Evolutionary conservation across 257 asterid species (phyloP).

Genomic region (Eustoma russellianum): DNA sequence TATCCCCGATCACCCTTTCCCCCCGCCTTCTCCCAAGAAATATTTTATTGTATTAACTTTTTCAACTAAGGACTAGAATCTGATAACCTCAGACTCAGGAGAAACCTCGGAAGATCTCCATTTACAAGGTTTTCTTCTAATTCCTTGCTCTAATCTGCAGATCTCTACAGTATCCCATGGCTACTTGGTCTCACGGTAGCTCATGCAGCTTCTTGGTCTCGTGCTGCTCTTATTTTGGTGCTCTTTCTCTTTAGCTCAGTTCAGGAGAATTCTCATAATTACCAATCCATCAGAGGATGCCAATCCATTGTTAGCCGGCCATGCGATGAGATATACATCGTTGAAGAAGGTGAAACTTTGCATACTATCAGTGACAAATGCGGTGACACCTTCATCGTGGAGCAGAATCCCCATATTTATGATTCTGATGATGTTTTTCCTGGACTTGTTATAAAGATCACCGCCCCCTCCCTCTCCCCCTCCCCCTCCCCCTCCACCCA

Average conservation of each 20-base stretch:
- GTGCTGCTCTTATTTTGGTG: constrained; percentile 11
- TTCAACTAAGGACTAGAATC: too few relatives aligned
- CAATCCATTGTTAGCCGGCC: not conserved
- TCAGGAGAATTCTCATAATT: not conserved
- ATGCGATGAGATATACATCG: constrained; percentile 22
- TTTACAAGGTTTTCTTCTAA: too few relatives aligned
- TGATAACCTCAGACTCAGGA: too few relatives aligned
- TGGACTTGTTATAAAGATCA: constrained; percentile 20
- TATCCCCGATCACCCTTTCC: too few relatives aligned
- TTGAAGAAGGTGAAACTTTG: constrained; percentile 26
- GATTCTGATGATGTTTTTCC: constrained; percentile 24
- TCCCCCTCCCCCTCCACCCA: too few relatives aligned
- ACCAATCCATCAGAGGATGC: constrained; percentile 6
- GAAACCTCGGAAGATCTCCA: too few relatives aligned
- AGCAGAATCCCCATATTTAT: constrained; percentile 22
- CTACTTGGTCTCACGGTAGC: not conserved
- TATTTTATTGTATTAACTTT: too few relatives aligned
- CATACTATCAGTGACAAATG: constrained; percentile 27
- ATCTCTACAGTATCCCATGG: too few relatives aligned
- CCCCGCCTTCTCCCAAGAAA: too few relatives aligned
- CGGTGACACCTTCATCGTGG: constrained; percentile 19
- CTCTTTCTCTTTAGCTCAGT: constrained; percentile 12
- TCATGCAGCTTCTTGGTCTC: constrained; percentile 16
- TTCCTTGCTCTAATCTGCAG: too few relatives aligned
- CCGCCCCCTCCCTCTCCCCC: too few relatives aligned